phyloP scores from a whole-genome alignment of 2,329 filamentous ascomycete species.

The Ustulina deusta region DNA sequence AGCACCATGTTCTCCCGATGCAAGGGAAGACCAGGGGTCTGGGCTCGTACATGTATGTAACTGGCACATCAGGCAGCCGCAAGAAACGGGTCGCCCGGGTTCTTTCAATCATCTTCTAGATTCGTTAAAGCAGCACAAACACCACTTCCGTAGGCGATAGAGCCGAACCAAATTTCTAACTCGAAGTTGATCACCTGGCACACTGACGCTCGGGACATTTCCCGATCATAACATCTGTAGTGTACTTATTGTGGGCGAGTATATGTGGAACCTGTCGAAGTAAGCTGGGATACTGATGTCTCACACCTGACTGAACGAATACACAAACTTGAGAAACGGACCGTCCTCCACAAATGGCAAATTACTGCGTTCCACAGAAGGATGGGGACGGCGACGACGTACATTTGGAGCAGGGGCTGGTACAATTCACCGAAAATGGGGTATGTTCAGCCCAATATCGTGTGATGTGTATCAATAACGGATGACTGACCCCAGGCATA shows the following conservation, averaged over 20 bases:
- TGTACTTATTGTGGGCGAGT: no score
- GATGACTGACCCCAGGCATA: background rate
- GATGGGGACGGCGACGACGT: background rate
- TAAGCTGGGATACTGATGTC: no score
- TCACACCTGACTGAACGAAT: no score
- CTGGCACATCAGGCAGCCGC: background rate
- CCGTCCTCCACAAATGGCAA: background rate
- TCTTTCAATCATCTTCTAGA: background rate
- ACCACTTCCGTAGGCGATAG: background rate
- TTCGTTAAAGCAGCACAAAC: background rate
- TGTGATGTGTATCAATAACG: background rate
- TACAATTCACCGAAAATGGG: background rate
- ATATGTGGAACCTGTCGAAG: no score
- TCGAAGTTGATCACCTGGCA: no score
- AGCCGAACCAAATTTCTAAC: no score
- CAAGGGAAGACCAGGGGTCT: background rate
- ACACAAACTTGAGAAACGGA: no score
- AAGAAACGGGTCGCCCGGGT: background rate
- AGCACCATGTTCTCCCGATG: background rate
- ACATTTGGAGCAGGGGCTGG: background rate
- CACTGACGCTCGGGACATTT: no score
- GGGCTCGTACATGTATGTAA: no score
- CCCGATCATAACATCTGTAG: no score
- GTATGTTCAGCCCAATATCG: constrained; percentile 5
- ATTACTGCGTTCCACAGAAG: background rate